Evolutionary conservation across 495 filamentous ascomycete genomes (phyloP), one percentile per base, ranked within the genome.

Genomic region (Neurospora sp.): DNA sequence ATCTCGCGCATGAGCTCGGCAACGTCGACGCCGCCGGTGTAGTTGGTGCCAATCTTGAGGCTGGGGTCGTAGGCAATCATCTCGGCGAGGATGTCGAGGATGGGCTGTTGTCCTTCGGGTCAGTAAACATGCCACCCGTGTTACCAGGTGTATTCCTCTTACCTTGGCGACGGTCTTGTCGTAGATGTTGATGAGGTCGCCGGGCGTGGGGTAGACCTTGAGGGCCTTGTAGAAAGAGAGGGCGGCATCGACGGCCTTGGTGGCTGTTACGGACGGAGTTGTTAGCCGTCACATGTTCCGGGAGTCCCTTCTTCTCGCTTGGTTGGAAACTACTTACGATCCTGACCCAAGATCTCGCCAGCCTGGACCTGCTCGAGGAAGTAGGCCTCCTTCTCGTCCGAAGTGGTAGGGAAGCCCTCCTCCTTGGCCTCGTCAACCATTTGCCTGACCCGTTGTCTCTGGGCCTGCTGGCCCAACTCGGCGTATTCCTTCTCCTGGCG

Each of bases 91-190:
- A 98, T 88, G 80, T 98, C 96, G 69, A 99, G 88, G 44, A 98
- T 91, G 71, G 94, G 94, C 90, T 94, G 75, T 69, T 39, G 22
- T 39, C 38, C 37, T 16, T 35, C 18, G 65, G 22, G 35, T 74
- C 16, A 74, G 45, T 70, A 39, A 35, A 31, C 53, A 65, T 27
- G 7, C 68, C 42, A 61, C 70, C 14, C 42, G 27, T 35, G 68
- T 22, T 69, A 42, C n/a, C 9, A 38, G n/a, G 27, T 38, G n/a
- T 12, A 40, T 22, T 27, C 59, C 38, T 20, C 79, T 74, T 84
- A 91, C 89, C 89, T 97, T 97, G 68, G 93, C 89, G 31, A 97
- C 94, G 61, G 95, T 98, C 88, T 97, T 97, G 82, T 98, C 96
- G 84, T 98, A 99, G 80, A 99, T 98, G 72, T 85, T 87, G 80